Percentiles rank a stretch among this genome's conserved stretches.
Conservation (phyloP, 2,329 filamentous ascomycete species). For the Phaeosphaeriaceae sp. region DNA sequence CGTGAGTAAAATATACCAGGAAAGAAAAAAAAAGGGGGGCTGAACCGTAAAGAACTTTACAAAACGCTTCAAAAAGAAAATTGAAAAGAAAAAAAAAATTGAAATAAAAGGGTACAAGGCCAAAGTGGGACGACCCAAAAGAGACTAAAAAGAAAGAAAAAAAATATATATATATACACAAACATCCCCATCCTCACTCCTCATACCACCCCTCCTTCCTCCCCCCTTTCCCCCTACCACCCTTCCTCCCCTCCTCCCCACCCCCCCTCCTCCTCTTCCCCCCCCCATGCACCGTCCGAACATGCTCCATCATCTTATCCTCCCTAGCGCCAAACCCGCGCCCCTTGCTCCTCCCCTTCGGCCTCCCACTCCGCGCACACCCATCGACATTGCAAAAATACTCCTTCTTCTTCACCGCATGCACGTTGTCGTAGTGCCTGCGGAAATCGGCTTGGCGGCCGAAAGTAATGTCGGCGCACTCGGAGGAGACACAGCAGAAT, state of each 20-base stretch:
- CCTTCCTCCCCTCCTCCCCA: slow-evolving; percentile 1
- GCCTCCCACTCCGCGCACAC: slow-evolving; percentile 25
- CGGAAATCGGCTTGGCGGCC: slow-evolving; percentile 41
- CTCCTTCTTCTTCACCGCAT: slow-evolving; percentile 17
- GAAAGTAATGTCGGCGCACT: slow-evolving; percentile 29
- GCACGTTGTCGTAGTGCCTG: slow-evolving; percentile 32
- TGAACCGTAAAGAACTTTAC: too few species aligned
- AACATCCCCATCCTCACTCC: neutral
- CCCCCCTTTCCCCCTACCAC: neutral
- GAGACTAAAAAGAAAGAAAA: too few species aligned
- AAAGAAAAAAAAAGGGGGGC: too few species aligned
- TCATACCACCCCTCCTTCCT: too few species aligned
- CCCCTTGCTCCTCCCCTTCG: slow-evolving; percentile 24
- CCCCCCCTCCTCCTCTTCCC: slow-evolving; percentile 12
- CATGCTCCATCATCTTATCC: slow-evolving; percentile 41
- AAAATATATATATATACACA: too few species aligned
- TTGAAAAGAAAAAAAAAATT: too few species aligned
- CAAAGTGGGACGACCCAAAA: too few species aligned
- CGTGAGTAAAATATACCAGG: too few species aligned
- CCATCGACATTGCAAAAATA: slow-evolving; percentile 31
- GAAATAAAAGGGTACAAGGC: too few species aligned
- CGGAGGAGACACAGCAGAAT: slow-evolving; percentile 30
- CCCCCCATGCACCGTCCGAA: slow-evolving; percentile 28
- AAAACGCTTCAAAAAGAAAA: too few species aligned
- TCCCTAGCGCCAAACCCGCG: slow-evolving; percentile 35